Base-by-base conservation (phyloP, 2,329 filamentous ascomycete genomes). In the Aspergillus fumigatus region DNA sequence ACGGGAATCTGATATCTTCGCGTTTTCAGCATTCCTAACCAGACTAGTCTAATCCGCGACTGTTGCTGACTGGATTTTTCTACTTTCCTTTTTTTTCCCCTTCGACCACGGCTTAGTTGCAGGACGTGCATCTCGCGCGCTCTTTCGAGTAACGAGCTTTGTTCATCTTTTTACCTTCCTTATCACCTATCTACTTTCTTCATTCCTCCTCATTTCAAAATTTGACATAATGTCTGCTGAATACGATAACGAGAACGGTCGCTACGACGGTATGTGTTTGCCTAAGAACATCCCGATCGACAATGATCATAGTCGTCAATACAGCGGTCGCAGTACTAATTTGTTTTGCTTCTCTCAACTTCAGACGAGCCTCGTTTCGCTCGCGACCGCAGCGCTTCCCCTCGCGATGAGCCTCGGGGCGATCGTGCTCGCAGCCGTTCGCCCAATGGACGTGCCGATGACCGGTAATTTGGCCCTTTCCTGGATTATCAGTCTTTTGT, bases 301-400 rank as follows among this genome's bases (percentile, higher is more conserved):
- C 19, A 50, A 23, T 57, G 52, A 48, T 50, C 55, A 57, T 52
- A 19, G 45, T 50, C 26, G 53, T 51, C 27, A 17, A 45, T 50
- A 41, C n/a, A 49, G 51, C 49, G 27, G 48, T 25, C 54, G 51
- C 53, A 54, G 45, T 45, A 53, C 65, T 64, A 54, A 65, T 40
- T 50, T 50, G 26, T 32, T 43, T 19, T 47, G 10, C 56, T 61
- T 61, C 48, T 53, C 57, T 49, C 48, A 29, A 17, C 50, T 50
- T n/a, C 60, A 76, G 81, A 87, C 67, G 85, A 88, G 68, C 79
- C 80, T 71, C 83, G 84, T 66, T 87, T 86, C 72, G 81, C 84
- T 61, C 85, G 86, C 70, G 84, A 88, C 63, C 82, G 85, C 71
- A 86, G 84, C 72, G 83, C 84, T 65, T 88, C 85, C 63, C 86